Conservation (phyloP, 129 eudicot genomes). For the Smallanthus sonchifolius region DNA sequence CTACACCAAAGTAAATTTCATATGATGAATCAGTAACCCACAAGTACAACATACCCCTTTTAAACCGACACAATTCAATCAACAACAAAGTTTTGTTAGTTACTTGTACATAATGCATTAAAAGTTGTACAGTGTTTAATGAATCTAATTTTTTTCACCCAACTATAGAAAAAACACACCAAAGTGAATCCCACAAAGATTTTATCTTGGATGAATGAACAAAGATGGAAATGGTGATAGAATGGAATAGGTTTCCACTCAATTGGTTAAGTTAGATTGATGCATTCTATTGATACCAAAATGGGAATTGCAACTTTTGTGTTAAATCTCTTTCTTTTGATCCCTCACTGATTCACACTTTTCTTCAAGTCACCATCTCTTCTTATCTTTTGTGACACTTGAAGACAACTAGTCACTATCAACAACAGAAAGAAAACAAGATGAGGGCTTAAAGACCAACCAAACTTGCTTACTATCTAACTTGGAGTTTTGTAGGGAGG, state of each 20-base stretch:
- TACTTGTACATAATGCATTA: not conserved
- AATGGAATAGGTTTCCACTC: conserved; percentile 26
- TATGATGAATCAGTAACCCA: not conserved
- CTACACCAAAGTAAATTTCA: not conserved
- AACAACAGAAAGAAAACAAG: conserved; percentile 40
- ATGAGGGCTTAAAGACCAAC: conserved; percentile 33
- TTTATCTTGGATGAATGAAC: conserved; percentile 7
- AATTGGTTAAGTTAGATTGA: conserved; percentile 29
- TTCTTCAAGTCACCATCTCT: conserved; percentile 66
- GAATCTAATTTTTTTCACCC: not conserved
- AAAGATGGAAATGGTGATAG: conserved; percentile 25
- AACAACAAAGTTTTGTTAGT: not conserved
- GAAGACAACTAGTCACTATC: conserved; percentile 59
- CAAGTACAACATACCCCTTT: not conserved
- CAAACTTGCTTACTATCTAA: conserved; percentile 31
- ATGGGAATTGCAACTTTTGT: conserved; percentile 40
- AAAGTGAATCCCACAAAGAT: conserved; percentile 16
- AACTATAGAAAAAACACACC: not conserved
- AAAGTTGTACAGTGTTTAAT: not conserved
- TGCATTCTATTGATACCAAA: conserved; percentile 39
- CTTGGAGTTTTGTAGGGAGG: conserved; percentile 30
- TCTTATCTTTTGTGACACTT: conserved; percentile 61
- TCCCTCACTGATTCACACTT: conserved; percentile 67
- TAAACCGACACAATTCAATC: not conserved
- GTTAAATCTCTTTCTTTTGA: conserved; percentile 84